Evolutionary conservation across 495 filamentous ascomycete species (phyloP).

Genomic region (Platismatia glauca): DNA sequence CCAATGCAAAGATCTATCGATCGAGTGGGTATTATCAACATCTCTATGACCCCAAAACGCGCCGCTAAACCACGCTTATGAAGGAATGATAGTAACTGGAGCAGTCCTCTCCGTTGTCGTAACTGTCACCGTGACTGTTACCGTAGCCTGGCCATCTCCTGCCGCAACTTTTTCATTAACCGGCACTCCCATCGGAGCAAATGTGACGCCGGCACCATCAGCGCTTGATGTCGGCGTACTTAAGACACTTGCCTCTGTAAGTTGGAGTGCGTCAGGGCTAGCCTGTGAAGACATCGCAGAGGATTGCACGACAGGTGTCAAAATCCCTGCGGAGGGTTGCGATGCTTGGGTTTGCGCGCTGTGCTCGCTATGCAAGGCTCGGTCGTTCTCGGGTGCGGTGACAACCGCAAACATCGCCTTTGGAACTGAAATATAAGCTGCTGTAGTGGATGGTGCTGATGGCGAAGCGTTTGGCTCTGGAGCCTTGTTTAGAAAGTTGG

Average conservation of each 20-base stretch:
- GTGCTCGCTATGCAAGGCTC: not conserved
- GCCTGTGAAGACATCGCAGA: not conserved
- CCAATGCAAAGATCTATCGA: not conserved
- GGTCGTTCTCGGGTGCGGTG: not conserved
- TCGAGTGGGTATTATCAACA: not conserved
- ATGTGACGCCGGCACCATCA: not conserved
- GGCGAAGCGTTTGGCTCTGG: not conserved
- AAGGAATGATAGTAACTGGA: not conserved
- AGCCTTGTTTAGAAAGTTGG: not conserved
- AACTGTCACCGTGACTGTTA: constrained; percentile 15
- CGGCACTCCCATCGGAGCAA: not conserved
- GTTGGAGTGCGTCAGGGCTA: not conserved
- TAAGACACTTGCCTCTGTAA: not conserved
- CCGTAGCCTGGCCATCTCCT: not conserved
- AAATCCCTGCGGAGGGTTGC: not conserved
- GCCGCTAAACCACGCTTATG: not conserved
- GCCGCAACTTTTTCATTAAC: constrained; percentile 6
- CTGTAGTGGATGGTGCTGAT: not conserved
- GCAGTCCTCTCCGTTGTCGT: constrained; percentile 12
- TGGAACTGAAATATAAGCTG: not conserved
- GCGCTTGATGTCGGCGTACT: not conserved
- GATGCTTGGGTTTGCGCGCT: not conserved
- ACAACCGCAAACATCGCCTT: not conserved
- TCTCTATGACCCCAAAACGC: not conserved
- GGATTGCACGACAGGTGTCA: not conserved